Base-by-base conservation (phyloP, 1,284 basidiomycete genomes). In the Heterobasidion parviporum region DNA sequence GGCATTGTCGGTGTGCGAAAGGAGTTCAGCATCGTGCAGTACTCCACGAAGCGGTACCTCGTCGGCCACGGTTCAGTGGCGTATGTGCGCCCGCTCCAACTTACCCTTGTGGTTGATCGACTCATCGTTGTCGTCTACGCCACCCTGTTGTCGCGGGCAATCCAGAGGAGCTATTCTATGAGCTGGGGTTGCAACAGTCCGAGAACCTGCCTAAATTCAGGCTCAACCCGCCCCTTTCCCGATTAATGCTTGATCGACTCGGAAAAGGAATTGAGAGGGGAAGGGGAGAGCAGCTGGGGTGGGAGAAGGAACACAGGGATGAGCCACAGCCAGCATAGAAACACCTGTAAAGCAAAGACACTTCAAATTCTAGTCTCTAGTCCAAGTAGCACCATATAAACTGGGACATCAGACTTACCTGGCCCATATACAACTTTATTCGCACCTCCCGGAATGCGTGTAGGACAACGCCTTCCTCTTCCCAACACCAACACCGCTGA, bases 111-210 rank as follows among this genome's bases (percentile, higher is more conserved):
- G 59, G 36, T 38, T 38, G 36, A n/a, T 44, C 20, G 10, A 10
- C 55, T 48, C 53, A 45, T 57, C 53, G 5, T 26, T 58, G 34
- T n/a, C 1, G 18, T 53, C 3, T 32, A 10, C 16, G 18, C 20
- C 10, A 36, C n/a, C 7, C 14, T 38, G 9, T 32, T 61, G n/a
- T n/a, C n/a, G n/a, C n/a, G n/a, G n/a, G n/a, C n/a, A 96, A n/a
- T n/a, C n/a, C 93, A 0, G 93, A 97, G 64, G 94, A 98, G 63
- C 79, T 98, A 47, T 97, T 98, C 65, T 99, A 98, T 68, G 97
- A 99, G 67, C 80, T 99, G 1, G 91, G 85, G 2, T 71, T 99
- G 50, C 79, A 92, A 18, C 96, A 99, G 67, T 99, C 99, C 65
- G 94, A 95, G 1, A 83, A 89, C 59, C 81, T 91, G 58, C 78